phyloP scores from a whole-genome alignment of 1,284 basidiomycete genomes.

The Termitomyces sp. region DNA sequence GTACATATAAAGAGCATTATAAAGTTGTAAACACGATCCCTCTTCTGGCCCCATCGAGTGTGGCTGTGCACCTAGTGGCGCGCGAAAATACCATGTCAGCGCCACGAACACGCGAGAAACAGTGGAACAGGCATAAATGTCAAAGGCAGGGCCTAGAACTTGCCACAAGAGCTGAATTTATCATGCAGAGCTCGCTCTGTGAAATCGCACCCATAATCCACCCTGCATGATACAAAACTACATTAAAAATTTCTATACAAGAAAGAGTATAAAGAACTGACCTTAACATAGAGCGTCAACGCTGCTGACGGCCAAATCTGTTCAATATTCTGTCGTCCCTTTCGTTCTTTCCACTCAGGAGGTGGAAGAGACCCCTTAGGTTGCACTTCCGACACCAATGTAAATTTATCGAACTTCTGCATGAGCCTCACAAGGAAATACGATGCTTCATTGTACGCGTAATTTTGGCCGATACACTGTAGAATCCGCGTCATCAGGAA shows the following conservation, averaged over 20 bases:
- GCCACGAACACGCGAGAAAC: neutral
- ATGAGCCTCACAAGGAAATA: constrained; percentile 64
- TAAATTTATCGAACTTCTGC: constrained; percentile 57
- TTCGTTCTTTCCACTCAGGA: constrained; percentile 45
- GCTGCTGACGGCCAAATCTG: constrained; percentile 54
- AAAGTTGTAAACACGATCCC: neutral
- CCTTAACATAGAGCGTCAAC: constrained; percentile 60
- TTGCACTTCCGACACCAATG: constrained; percentile 55
- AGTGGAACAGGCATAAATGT: neutral
- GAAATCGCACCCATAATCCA: constrained; percentile 49
- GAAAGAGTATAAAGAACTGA: constrained; percentile 22
- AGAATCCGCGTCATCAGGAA: neutral
- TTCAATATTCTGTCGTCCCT: constrained; percentile 52
- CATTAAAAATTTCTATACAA: neutral
- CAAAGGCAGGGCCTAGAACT: too few relatives aligned
- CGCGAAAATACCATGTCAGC: neutral
- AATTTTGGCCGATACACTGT: constrained; percentile 70
- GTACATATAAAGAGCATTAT: neutral
- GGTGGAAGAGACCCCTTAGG: constrained; percentile 57
- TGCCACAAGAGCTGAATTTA: neutral
- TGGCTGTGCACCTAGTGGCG: neutral
- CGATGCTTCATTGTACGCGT: constrained; percentile 67
- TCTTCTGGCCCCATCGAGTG: neutral
- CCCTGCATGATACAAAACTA: constrained; percentile 29
- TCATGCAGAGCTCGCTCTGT: constrained; percentile 20